Conservation (phyloP, 371 early-diverging fungal genomes). For the Haplosporangium sp. region DNA sequence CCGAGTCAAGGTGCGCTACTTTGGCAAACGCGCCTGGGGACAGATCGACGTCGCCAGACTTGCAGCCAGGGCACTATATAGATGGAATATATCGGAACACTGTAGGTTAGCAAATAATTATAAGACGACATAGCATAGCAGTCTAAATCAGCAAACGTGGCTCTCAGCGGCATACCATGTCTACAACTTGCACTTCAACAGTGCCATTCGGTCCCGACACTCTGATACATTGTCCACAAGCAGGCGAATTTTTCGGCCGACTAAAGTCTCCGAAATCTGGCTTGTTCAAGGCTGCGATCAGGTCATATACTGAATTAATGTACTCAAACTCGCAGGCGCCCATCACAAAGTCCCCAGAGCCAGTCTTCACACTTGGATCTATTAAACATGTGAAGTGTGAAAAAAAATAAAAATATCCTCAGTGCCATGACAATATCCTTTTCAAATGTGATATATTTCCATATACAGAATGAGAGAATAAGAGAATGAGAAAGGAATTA, state of each 20-base stretch:
- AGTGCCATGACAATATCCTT: too few species aligned
- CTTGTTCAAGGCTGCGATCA: conserved; percentile 46
- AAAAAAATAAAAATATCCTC: too few species aligned
- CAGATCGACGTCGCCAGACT: conserved; percentile 67
- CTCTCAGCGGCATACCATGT: conserved; percentile 51
- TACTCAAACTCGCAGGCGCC: conserved; percentile 55
- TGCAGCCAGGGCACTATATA: conserved; percentile 65
- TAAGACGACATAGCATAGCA: neutral
- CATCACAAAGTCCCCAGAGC: conserved; percentile 31
- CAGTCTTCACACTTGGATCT: conserved; percentile 31
- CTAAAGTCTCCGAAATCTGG: conserved; percentile 44
- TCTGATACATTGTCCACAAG: conserved; percentile 64
- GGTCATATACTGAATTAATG: conserved; percentile 42
- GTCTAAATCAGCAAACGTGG: too few species aligned
- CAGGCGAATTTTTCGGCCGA: conserved; percentile 57
- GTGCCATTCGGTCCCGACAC: conserved; percentile 61
- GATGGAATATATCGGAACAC: neutral
- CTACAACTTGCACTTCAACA: conserved; percentile 64
- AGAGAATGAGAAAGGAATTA: neutral
- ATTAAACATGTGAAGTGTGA: neutral
- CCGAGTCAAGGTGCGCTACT: conserved; percentile 60
- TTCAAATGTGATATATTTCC: too few species aligned
- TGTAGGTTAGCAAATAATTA: neutral
- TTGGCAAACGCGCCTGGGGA: conserved; percentile 66
- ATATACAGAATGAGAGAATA: too few species aligned